These are phyloP conservation scores for Chernovozyma aurita DNA, from an alignment of 1,139 yeast species.

Conservation along the genomic window DNA sequence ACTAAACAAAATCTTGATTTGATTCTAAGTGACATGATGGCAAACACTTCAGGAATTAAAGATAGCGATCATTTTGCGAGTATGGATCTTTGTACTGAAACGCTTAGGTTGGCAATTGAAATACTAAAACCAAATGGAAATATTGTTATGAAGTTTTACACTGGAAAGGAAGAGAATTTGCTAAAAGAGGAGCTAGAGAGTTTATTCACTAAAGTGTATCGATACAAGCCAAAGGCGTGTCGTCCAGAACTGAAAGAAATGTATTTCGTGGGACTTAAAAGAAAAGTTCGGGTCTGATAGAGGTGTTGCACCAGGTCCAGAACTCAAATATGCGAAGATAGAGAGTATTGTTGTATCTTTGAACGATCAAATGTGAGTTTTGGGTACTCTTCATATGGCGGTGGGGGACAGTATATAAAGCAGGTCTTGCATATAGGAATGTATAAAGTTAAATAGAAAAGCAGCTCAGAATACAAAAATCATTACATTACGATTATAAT, in stretches of 20 bases:
- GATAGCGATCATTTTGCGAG: constrained; percentile 42
- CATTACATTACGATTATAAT: too few species aligned
- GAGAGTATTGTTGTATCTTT: too few species aligned
- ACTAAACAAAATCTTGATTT: constrained; percentile 19
- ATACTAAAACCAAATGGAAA: constrained; percentile 30
- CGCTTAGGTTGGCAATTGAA: constrained; percentile 24
- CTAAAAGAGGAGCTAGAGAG: constrained; percentile 22
- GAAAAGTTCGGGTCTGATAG: too few species aligned
- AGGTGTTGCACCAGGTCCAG: too few species aligned
- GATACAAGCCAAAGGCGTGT: constrained; percentile 36
- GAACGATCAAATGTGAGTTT: too few species aligned
- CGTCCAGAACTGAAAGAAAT: constrained; percentile 37
- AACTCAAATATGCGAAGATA: too few species aligned
- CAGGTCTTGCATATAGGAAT: too few species aligned
- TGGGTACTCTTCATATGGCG: too few species aligned
- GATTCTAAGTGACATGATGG: constrained; percentile 46
- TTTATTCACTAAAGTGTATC: constrained; percentile 29
- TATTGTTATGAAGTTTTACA: constrained; percentile 39
- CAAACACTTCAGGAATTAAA: constrained; percentile 41
- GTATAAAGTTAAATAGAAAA: too few species aligned
- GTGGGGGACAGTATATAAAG: too few species aligned
- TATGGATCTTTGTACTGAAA: constrained; percentile 43
- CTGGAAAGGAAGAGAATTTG: constrained; percentile 34
- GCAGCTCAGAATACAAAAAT: too few species aligned
- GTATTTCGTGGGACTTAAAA: constrained; percentile 29